phyloP scores from a whole-genome alignment of 2,329 filamentous ascomycete genomes.

The Cladorrhinum sp. region DNA sequence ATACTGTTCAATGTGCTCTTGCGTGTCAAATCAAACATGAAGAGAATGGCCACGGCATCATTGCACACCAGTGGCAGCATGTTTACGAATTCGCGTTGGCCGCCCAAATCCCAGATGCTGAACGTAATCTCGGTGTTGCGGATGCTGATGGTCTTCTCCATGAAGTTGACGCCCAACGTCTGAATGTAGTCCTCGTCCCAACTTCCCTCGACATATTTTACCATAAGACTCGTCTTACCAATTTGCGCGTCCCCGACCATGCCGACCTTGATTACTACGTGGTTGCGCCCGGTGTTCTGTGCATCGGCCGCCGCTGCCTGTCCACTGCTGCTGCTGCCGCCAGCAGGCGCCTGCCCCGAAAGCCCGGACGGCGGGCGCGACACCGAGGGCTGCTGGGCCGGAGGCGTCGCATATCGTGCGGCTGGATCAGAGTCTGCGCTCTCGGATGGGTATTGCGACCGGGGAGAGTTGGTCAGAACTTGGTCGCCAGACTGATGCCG shows the following conservation, averaged over 20 bases:
- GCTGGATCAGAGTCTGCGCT: constrained; percentile 40
- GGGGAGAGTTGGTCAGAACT: constrained; percentile 39
- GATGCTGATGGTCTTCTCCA: constrained; percentile 99
- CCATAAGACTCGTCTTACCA: constrained; percentile 98
- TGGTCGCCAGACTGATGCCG: constrained; percentile 51
- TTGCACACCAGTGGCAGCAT: constrained; percentile 99
- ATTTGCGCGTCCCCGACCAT: constrained; percentile 99
- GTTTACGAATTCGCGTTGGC: constrained; percentile 98
- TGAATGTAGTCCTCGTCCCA: constrained; percentile 99
- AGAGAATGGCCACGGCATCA: constrained; percentile 95
- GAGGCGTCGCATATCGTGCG: constrained; percentile 46
- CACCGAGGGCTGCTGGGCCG: constrained; percentile 43
- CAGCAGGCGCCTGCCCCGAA: constrained; percentile 41
- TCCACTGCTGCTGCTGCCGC: constrained; percentile 36
- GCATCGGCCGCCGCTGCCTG: constrained; percentile 37
- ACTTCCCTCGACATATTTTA: constrained; percentile 98
- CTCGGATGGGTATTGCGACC: constrained; percentile 37
- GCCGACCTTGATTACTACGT: constrained; percentile 97
- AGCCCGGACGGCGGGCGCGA: constrained; percentile 56
- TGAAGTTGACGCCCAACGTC: constrained; percentile 97
- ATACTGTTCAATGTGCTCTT: constrained; percentile 99
- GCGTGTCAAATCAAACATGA: constrained; percentile 98
- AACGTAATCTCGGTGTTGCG: constrained; percentile 99
- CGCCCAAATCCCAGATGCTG: constrained; percentile 97
- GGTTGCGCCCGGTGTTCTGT: constrained; percentile 53